These are phyloP conservation scores for Wickerhamomyces ciferrii DNA, from an alignment of 805 yeast species.

Conservation along the genomic window DNA sequence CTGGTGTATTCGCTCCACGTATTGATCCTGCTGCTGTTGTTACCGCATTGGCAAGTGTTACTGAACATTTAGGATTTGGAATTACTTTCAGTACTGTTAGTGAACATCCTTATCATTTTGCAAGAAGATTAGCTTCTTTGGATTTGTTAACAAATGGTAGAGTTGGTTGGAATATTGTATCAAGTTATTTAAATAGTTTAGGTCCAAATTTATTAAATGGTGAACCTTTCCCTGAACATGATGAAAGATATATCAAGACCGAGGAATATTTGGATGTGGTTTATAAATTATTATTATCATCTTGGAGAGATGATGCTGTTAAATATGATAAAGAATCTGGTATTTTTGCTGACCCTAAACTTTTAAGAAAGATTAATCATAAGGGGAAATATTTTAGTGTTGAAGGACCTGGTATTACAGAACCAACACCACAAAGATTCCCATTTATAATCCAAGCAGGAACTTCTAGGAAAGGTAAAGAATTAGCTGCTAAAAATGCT, in stretches of 20 bases:
- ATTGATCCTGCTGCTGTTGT: conserved; percentile 34
- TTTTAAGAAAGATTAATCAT: no score
- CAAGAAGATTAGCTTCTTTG: conserved; percentile 33
- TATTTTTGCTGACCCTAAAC: no score
- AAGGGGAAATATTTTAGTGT: no score
- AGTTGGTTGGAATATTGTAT: conserved; percentile 39
- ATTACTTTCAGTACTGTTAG: conserved; percentile 35
- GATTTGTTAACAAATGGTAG: conserved; percentile 37
- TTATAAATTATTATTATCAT: conserved; percentile 28
- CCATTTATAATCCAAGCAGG: no score
- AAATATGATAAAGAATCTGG: no score
- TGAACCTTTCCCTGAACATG: conserved; percentile 28
- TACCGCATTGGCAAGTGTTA: conserved; percentile 37
- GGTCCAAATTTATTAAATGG: conserved; percentile 30
- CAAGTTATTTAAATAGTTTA: conserved; percentile 33
- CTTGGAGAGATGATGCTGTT: conserved; percentile 37
- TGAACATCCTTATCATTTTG: conserved; percentile 34
- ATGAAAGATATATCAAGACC: conserved; percentile 31
- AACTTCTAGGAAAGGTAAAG: no score
- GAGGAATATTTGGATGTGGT: conserved; percentile 34
- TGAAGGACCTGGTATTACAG: no score
- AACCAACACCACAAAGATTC: no score
- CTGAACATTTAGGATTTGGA: conserved; percentile 31
- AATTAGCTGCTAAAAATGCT: no score
- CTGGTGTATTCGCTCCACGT: conserved; percentile 30